A percentile compares a stretch with the other conserved stretches of the same genome.
Conservation (phyloP, 2,329 filamentous ascomycete species). For the Pezicula radicicola region DNA sequence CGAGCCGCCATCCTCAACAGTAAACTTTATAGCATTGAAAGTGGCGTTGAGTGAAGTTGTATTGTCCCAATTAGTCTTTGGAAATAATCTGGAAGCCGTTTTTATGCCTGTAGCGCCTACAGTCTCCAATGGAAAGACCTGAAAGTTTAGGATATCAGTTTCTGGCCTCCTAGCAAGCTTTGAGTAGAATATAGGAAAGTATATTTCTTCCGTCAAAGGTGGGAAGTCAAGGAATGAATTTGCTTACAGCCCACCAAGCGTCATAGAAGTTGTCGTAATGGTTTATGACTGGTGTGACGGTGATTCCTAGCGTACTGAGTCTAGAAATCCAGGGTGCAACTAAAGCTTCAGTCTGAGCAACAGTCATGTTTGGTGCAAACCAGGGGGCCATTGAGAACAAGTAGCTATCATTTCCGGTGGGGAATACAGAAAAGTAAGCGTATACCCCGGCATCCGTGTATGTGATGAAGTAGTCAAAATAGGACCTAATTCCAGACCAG, state of each 20-base stretch:
- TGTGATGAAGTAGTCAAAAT: conserved; percentile 40
- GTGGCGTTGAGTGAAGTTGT: conserved; percentile 18
- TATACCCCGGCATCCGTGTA: conserved; percentile 31
- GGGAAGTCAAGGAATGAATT: too few species aligned
- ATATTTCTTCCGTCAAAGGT: too few species aligned
- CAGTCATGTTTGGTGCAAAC: conserved; percentile 15
- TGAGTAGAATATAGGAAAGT: not conserved
- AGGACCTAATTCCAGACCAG: conserved; percentile 50
- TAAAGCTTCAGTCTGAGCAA: not conserved
- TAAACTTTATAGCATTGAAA: conserved; percentile 21
- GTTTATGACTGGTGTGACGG: not conserved
- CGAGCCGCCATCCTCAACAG: conserved; percentile 3
- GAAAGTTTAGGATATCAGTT: too few species aligned
- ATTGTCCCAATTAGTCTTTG: conserved; percentile 23
- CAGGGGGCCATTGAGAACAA: conserved; percentile 28
- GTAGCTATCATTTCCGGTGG: conserved; percentile 4
- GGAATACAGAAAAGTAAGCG: conserved; percentile 5
- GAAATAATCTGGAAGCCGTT: not conserved
- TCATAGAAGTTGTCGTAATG: too few species aligned
- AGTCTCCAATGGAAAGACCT: not conserved
- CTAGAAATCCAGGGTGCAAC: not conserved
- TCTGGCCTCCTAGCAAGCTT: too few species aligned
- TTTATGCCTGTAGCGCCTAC: not conserved
- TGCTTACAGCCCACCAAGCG: too few species aligned
- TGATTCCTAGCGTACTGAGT: not conserved